Percentiles rank a stretch among this genome's conserved stretches.
phyloP scores from a whole-genome alignment of 148 eudicot species.

The Chenopodium berlandieri region DNA sequence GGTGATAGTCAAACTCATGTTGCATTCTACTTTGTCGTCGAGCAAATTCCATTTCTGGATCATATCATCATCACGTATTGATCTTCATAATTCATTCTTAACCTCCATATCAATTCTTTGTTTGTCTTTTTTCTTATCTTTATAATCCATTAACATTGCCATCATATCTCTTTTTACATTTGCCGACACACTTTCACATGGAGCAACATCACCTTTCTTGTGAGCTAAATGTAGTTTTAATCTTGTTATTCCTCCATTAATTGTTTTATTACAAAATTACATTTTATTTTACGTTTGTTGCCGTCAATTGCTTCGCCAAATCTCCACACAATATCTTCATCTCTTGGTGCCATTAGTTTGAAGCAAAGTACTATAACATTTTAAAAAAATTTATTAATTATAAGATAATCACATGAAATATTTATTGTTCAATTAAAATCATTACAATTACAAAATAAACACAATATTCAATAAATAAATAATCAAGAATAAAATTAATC shows the following conservation, averaged over 20 bases:
- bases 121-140: neutral
- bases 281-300: neutral
- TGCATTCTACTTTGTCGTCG: neutral
- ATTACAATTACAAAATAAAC: too few species aligned
- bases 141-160: neutral
- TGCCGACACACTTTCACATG: too few species aligned
- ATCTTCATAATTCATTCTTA: neutral
- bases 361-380: too few species aligned
- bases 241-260: neutral
- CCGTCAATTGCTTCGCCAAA: neutral
- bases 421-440: too few species aligned
- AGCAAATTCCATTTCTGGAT: neutral
- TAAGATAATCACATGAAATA: too few species aligned
- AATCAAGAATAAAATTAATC: too few species aligned
- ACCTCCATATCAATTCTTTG: neutral
- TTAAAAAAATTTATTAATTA: too few species aligned
- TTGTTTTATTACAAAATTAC: neutral
- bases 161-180: neutral
- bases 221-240: neutral
- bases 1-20: neutral
- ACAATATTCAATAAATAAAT: too few species aligned
- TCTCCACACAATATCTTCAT: neutral
- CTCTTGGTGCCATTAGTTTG: neutral
- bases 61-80: neutral
- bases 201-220: neutral